A percentile compares a stretch with the other conserved stretches of the same genome.
These are phyloP conservation scores for Pseudocercospora pini-densiflorae DNA, from an alignment of 2,329 filamentous ascomycete genomes.

Conservation along the genomic window DNA sequence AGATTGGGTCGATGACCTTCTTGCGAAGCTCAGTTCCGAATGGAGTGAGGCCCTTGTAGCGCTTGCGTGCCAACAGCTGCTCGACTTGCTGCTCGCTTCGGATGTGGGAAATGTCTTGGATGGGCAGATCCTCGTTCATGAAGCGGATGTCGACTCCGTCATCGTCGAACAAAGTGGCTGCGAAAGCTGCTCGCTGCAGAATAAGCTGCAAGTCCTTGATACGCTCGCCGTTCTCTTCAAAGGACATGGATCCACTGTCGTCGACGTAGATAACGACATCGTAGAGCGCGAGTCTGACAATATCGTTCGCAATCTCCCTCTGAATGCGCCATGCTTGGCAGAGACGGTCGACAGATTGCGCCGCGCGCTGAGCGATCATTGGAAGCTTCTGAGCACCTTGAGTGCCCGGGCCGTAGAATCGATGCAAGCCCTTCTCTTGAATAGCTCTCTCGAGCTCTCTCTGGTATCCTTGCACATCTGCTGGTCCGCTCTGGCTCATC, in stretches of 20 bases:
- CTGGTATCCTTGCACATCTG: conserved; percentile 60
- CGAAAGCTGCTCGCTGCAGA: conserved; percentile 65
- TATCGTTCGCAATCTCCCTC: conserved; percentile 65
- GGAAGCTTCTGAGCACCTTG: conserved; percentile 49
- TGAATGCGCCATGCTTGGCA: conserved; percentile 61
- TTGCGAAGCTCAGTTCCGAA: conserved; percentile 66
- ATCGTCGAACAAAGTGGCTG: conserved; percentile 70
- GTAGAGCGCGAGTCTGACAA: conserved; percentile 66
- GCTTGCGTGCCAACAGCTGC: conserved; percentile 60
- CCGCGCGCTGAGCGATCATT: conserved; percentile 56
- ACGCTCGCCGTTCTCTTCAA: conserved; percentile 68
- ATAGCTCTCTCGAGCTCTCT: conserved; percentile 60
- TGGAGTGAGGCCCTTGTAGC: conserved; percentile 69
- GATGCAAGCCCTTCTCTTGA: conserved; percentile 63
- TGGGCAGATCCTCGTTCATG: conserved; percentile 65
- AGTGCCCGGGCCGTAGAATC: conserved; percentile 62
- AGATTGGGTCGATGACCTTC: conserved; percentile 67
- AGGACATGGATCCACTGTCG: conserved; percentile 71
- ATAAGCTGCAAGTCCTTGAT: conserved; percentile 70
- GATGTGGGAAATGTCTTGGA: conserved; percentile 58
- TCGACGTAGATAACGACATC: conserved; percentile 69
- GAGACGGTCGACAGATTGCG: conserved; percentile 58
- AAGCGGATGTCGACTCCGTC: conserved; percentile 71
- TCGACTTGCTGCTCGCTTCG: conserved; percentile 62
- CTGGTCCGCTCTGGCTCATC: conserved; percentile 40